Conservation (phyloP, 352 stramenopile species). For the Phytophthora cajani region DNA sequence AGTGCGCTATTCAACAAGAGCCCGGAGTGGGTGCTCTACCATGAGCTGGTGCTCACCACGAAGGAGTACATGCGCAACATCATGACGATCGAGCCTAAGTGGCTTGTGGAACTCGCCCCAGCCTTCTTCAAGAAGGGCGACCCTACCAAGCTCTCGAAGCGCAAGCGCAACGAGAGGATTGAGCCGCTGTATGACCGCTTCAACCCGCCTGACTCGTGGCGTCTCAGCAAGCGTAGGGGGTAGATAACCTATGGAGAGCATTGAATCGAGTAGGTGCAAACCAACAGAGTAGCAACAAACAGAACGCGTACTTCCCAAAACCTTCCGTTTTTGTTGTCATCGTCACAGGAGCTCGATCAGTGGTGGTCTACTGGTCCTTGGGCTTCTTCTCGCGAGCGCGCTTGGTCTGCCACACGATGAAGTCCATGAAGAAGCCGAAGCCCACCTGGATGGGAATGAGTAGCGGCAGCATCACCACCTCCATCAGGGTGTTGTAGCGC, state of each 20-base stretch:
- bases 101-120: conserved; percentile 97
- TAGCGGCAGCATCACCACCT: conserved; percentile 72
- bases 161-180: conserved; percentile 99
- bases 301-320: not conserved
- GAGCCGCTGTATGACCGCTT: conserved; percentile 98
- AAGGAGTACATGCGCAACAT: conserved; percentile 99
- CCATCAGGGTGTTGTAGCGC: conserved; percentile 76
- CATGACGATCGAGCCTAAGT: conserved; percentile 99
- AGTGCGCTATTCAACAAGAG: conserved; percentile 99
- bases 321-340: conserved; percentile 5
- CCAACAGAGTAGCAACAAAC: conserved; percentile 18
- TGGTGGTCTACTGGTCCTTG: conserved; percentile 51
- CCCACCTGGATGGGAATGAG: conserved; percentile 71
- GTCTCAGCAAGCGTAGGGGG: conserved; percentile 95
- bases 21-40: conserved; percentile 98
- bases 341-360: no score
- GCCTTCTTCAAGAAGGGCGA: conserved; percentile 98
- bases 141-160: conserved; percentile 97
- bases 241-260: conserved; percentile 45
- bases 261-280: conserved; percentile 5
- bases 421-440: conserved; percentile 86
- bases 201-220: conserved; percentile 97
- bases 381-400: conserved; percentile 61
- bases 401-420: conserved; percentile 63
- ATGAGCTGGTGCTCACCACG: conserved; percentile 96